Evolutionary conservation across 345 rosid genomes (phyloP), one percentile per base, ranked within the genome.

Genomic region (Pistacia atlantica): DNA sequence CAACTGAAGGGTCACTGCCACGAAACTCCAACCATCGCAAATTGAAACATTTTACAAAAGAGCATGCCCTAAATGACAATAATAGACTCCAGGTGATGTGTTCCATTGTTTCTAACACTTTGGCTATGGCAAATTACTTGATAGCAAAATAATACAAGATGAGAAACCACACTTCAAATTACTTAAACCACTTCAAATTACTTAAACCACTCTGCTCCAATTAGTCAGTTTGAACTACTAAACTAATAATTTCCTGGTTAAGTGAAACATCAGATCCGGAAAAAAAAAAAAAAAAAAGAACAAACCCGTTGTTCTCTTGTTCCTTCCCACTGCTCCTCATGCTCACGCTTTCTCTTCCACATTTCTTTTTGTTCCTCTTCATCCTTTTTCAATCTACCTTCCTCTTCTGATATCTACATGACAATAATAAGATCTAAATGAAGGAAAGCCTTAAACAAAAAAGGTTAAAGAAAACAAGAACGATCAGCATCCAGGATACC

Each of bases 321-420:
- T 83, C 97, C 98, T 90, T 96, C 99, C 99, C 98, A 96, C 81
- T 96, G 98, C 83, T 91, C 99, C 81, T 93, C 99, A 51, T 96
- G 98, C 75, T 96, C 97, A 59, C 99, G 95, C 86, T 96, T 93
- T 81, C 92, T 92, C 86, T 96, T 96, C 98, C 98, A 89, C 84
- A 85, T 80, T 86, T 96, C 99, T 81, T 91, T 96, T 86, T 90
- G 91, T 81, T 96, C 99, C 84, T 87, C 98, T 84, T 96, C 98
- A 80, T 96, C 99, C 83, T 92, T 96, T 89, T 96, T 96, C 81
- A 96, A 75, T 82, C 99, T 89, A 62, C 99, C 99, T 82, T 96
- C 99, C 87, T 96, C 98, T 84, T 93, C 99, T 63, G 97, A 93
- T 86, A 92, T 93, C 99, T 96, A 84, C 65, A 86, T 18, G 48